Evolutionary conservation across 176 grass and related monocot species (phyloP).

Genomic region (Zea mays): DNA sequence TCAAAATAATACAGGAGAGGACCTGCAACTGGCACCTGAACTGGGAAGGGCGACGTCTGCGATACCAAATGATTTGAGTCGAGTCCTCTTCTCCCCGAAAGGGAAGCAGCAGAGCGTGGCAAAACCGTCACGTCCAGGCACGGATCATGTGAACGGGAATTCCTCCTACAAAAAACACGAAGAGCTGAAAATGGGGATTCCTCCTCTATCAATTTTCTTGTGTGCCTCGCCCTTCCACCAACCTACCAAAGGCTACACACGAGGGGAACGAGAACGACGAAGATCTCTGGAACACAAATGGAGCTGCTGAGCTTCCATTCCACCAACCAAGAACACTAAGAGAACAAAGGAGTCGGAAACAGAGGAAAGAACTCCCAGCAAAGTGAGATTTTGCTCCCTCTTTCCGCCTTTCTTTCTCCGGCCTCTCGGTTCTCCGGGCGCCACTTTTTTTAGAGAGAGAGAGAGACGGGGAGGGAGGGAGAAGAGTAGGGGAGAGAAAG

Average conservation of each 20-base stretch:
- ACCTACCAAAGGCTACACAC: slow-evolving; percentile 23
- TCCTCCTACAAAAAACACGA: slow-evolving; percentile 1
- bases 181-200: neutral
- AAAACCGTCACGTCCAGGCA: slow-evolving; percentile 48
- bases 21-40: slow-evolving; percentile 46
- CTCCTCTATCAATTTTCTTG: slow-evolving; percentile 5
- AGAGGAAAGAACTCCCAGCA: slow-evolving; percentile 30
- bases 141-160: slow-evolving; percentile 54
- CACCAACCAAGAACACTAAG: slow-evolving; percentile 28
- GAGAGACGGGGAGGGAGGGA: slow-evolving; percentile 2
- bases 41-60: slow-evolving; percentile 23
- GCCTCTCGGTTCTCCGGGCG: slow-evolving; percentile 44
- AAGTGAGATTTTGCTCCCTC: slow-evolving; percentile 32
- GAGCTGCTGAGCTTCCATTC: slow-evolving; percentile 35
- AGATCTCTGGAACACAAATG: slow-evolving; percentile 38
- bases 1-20: slow-evolving; percentile 22
- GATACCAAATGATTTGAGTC: slow-evolving; percentile 58
- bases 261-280: slow-evolving; percentile 28
- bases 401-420: slow-evolving; percentile 43
- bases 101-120: slow-evolving; percentile 34
- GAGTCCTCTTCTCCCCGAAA: slow-evolving; percentile 33
- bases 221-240: slow-evolving; percentile 23
- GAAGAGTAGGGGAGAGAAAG: slow-evolving; percentile 39
- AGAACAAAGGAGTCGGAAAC: slow-evolving; percentile 24
- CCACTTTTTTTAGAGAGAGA: slow-evolving; percentile 34